Evolutionary conservation across 768 basidiomycete genomes (phyloP), one percentile per base, ranked within the genome.

Genomic region (Trametes gibbosa): DNA sequence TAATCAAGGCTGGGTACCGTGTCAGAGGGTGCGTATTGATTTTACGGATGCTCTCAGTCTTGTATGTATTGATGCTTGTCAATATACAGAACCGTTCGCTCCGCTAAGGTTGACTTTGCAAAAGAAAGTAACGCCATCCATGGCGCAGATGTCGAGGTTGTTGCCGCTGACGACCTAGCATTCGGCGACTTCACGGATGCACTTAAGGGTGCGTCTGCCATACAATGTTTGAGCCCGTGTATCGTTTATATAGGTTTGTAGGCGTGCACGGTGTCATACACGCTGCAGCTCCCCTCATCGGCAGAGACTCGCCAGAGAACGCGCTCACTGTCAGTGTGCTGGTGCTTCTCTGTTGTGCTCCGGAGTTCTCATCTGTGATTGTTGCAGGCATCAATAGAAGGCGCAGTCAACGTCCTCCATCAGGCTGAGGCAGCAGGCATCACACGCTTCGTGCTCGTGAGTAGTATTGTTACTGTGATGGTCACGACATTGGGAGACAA

Each of bases 371-470:
- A 42, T 7, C 32, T 39, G 10, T 19, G 19, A 1, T 1, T 21
- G 5, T 9, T 19, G 16, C 27, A 67, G 66, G 56, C 49, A 1
- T 63, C 68, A 2, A 51, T 66, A 6, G 61, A 61, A 8, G 68
- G 70, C 13, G 65, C 66, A 5, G 25, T 62, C 43, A 72, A 71
- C 41, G 63, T 81, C 21, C 74, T 81, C 64, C 65, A 69, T 25
- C 76, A 80, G 35, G 75, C 79, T 23, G 69, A 76, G 9, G 65
- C 77, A n/a, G 77, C 66, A 1, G 61, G 67, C 1, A 69, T 83
- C 68, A 72, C 76, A 68, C 70, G 79, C 8, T 74, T 82, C 16
- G 76, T 80, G 5, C 67, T 80, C 61, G 79, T 80, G 14, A 68
- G 69, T 58, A 69, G 67, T 37, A 49, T 58, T 6, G 21, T 47